Evolutionary conservation across 1,284 basidiomycete species (phyloP), one percentile per base, ranked within the genome.

Genomic region (Tilletiopsis washingtonensis): DNA sequence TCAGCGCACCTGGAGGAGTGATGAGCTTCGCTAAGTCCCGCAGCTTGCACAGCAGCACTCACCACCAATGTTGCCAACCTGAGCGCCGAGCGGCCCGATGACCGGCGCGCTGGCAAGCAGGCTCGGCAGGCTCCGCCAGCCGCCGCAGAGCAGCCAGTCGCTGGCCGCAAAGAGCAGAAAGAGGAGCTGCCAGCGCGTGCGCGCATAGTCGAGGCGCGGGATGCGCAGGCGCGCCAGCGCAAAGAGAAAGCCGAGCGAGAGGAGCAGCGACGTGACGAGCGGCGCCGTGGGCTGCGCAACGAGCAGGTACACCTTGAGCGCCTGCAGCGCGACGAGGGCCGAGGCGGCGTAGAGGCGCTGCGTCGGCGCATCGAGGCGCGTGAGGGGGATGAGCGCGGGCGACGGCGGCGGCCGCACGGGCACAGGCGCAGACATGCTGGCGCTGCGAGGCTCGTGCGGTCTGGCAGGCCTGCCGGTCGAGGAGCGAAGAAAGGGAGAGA

Each of bases 351-450:
- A 51, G 1, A 46, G 44, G 34, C 49, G 11, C 24, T 51, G 49
- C 7, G 44, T 49, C 6, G 49, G 49, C 9, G 36, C 49, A 36
- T 51, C 49, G 5, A 42, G 17, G 24, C 52, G 12, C 9, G 15
- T 19, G 14, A 49, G n/a, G 29, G 49, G 43, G 25, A 51, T 51
- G 44, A 51, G 43, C 11, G 45, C 20, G 41, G 41, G 41, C 15
- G 38, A 34, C 9, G 29, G n/a, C n/a, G n/a, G n/a, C n/a, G n/a
- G n/a, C n/a, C n/a, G n/a, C n/a, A n/a, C n/a, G n/a, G n/a, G n/a
- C n/a, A n/a, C n/a, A n/a, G n/a, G n/a, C n/a, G n/a, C n/a, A n/a
- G n/a, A n/a, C n/a, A n/a, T n/a, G n/a, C n/a, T n/a, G n/a, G n/a
- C n/a, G n/a, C n/a, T n/a, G n/a, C n/a, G n/a, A n/a, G n/a, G n/a